Percentiles rank a stretch among this genome's conserved stretches.
Conservation (phyloP, 805 yeast species). For the Yarrowia divulgata region DNA sequence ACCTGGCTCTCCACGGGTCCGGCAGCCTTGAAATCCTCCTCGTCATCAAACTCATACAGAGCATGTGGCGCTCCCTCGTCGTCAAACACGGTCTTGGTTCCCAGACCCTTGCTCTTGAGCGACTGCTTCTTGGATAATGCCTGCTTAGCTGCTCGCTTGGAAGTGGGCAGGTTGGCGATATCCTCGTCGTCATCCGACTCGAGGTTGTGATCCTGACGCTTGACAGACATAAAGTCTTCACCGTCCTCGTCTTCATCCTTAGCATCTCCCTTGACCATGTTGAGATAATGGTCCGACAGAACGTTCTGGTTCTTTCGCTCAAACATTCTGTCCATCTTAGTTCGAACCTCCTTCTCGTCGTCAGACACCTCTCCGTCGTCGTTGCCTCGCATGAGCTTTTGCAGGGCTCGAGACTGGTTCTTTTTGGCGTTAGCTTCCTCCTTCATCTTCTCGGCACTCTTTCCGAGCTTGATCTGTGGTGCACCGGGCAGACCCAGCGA, state of each 20-base stretch:
- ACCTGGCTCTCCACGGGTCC: slow-evolving; percentile 77
- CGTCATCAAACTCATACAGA: slow-evolving; percentile 87
- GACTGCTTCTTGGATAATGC: slow-evolving; percentile 87
- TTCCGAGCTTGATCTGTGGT: slow-evolving; percentile 80
- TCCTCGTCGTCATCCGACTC: slow-evolving; percentile 60
- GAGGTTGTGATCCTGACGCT: slow-evolving; percentile 76
- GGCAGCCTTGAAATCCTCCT: slow-evolving; percentile 76
- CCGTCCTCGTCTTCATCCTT: slow-evolving; percentile 57
- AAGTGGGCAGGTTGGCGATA: slow-evolving; percentile 62
- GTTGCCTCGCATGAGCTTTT: slow-evolving; percentile 63
- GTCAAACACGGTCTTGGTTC: slow-evolving; percentile 84
- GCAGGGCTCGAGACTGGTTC: slow-evolving; percentile 77
- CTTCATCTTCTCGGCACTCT: slow-evolving; percentile 51
- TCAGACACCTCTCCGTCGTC: slow-evolving; percentile 65
- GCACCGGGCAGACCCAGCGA: slow-evolving; percentile 96
- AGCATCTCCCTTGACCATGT: slow-evolving; percentile 61
- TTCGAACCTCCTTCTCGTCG: slow-evolving; percentile 62
- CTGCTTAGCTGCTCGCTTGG: slow-evolving; percentile 83
- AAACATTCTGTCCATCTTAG: slow-evolving; percentile 94
- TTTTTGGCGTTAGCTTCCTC: slow-evolving; percentile 68
- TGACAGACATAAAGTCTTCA: slow-evolving; percentile 81
- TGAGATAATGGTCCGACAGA: slow-evolving; percentile 84
- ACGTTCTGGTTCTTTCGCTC: slow-evolving; percentile 93
- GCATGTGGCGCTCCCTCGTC: slow-evolving; percentile 95
- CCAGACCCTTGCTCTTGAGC: slow-evolving; percentile 64